Evolutionary conservation across 768 basidiomycete genomes (phyloP).

Genomic region (Suillus brevipes): DNA sequence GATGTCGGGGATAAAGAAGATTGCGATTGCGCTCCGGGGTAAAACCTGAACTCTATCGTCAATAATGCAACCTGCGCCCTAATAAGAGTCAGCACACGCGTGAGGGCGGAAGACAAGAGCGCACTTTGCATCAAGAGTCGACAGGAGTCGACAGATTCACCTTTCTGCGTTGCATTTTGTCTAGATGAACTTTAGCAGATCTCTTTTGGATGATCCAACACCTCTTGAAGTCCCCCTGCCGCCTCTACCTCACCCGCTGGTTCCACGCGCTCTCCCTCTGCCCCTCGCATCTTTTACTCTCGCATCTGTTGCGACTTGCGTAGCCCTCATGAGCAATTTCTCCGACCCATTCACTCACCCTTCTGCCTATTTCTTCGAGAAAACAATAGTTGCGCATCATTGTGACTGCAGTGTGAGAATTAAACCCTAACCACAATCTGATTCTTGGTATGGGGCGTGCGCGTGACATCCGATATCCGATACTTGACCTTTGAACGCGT

Average conservation of each 20-base stretch:
- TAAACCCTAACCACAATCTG: constrained; percentile 3
- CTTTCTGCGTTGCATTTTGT: constrained; percentile 73
- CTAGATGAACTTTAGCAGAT: constrained; percentile 70
- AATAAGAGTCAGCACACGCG: constrained; percentile 18
- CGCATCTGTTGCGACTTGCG: constrained; percentile 32
- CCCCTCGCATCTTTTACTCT: constrained; percentile 19
- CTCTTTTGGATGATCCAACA: constrained; percentile 51
- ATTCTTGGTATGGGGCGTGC: not conserved
- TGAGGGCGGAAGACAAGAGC: constrained; percentile 27
- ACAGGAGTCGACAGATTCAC: constrained; percentile 80
- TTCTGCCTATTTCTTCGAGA: constrained; percentile 80
- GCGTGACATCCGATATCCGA: constrained; percentile 15
- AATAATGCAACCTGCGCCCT: constrained; percentile 70
- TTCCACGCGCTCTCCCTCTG: constrained; percentile 27
- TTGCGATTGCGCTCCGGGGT: constrained; percentile 52
- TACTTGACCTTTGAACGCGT: constrained; percentile 31
- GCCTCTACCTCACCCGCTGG: constrained; percentile 27
- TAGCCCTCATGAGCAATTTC: constrained; percentile 69
- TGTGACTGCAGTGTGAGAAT: not conserved
- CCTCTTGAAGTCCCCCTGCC: constrained; percentile 21
- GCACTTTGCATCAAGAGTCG: constrained; percentile 80
- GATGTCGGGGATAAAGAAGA: constrained; percentile 37
- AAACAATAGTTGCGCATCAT: constrained; percentile 82
- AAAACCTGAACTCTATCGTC: constrained; percentile 72
- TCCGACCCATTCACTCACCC: constrained; percentile 69